Evolutionary conservation across 352 stramenopile genomes (phyloP).

Genomic region (Phytopythium ostracodes): DNA sequence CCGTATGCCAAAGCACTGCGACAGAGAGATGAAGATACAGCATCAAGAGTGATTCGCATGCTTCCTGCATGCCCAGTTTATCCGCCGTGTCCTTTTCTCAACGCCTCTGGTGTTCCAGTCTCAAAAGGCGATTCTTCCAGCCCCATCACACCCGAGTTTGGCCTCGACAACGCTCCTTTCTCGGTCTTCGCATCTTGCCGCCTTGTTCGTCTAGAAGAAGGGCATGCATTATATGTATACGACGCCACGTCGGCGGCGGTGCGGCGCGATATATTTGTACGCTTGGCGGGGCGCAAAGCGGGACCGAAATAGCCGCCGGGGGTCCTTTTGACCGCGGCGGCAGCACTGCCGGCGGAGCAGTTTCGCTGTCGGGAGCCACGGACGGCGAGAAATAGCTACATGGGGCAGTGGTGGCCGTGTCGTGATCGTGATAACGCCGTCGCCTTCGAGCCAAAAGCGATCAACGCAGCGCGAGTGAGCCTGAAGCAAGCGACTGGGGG

Average conservation of each 20-base stretch:
- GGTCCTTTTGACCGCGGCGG: background rate
- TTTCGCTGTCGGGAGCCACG: background rate
- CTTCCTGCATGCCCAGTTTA: no score
- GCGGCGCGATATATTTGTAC: conserved; percentile 1
- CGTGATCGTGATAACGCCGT: background rate
- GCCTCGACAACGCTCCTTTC: background rate
- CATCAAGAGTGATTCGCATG: no score
- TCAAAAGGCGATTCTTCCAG: no score
- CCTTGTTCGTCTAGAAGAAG: background rate
- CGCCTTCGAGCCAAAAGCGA: background rate
- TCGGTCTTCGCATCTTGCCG: background rate
- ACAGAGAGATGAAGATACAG: no score
- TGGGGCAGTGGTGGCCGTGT: background rate
- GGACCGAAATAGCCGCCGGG: background rate
- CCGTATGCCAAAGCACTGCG: no score
- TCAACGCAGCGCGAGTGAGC: background rate
- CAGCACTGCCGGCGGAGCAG: background rate
- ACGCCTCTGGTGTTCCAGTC: no score
- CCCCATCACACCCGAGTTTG: background rate
- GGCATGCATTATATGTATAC: no score
- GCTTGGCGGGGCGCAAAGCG: no score
- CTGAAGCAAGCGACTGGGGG: background rate
- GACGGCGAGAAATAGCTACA: background rate
- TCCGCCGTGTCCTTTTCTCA: no score
- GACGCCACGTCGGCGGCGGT: no score